Evolutionary conservation across 164 flowering plant species (phyloP).

Genomic region (Vitis riparia): DNA sequence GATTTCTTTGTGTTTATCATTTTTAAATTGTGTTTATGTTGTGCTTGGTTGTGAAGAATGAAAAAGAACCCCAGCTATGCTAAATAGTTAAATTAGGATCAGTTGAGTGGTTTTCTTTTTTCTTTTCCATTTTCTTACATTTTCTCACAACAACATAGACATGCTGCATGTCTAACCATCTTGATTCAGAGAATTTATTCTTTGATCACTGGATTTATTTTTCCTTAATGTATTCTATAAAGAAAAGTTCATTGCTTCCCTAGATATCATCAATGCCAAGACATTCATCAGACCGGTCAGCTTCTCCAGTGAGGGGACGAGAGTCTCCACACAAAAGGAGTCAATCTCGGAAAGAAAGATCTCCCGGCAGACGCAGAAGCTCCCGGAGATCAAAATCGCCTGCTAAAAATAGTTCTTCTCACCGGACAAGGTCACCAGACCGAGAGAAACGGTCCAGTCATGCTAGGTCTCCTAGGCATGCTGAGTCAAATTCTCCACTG

Average conservation of each 20-base stretch:
- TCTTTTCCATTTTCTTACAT: too few relatives aligned
- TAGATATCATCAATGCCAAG: conserved; percentile 23
- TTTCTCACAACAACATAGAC: too few relatives aligned
- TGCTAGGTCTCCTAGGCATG: conserved; percentile 21
- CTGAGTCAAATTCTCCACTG: conserved; percentile 9
- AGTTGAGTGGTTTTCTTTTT: too few relatives aligned
- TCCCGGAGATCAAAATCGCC: conserved; percentile 42
- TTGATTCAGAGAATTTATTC: too few relatives aligned
- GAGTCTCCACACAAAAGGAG: conserved; percentile 39
- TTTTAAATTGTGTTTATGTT: too few relatives aligned
- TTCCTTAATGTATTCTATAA: too few relatives aligned
- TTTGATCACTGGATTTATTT: too few relatives aligned
- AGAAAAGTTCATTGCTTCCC: neutral
- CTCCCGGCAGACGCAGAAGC: conserved; percentile 39
- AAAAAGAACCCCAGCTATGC: too few relatives aligned
- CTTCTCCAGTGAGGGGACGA: conserved; percentile 36
- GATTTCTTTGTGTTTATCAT: too few relatives aligned
- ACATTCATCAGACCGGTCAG: conserved; percentile 16
- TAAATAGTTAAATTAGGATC: too few relatives aligned
- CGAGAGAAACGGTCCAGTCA: conserved; percentile 15
- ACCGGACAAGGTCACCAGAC: conserved; percentile 14
- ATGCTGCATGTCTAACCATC: too few relatives aligned
- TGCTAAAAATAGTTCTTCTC: conserved; percentile 14
- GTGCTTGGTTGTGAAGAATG: too few relatives aligned
- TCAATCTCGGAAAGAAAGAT: conserved; percentile 41